Conservation (phyloP, 768 basidiomycete species). For the Suillus clintonianus region DNA sequence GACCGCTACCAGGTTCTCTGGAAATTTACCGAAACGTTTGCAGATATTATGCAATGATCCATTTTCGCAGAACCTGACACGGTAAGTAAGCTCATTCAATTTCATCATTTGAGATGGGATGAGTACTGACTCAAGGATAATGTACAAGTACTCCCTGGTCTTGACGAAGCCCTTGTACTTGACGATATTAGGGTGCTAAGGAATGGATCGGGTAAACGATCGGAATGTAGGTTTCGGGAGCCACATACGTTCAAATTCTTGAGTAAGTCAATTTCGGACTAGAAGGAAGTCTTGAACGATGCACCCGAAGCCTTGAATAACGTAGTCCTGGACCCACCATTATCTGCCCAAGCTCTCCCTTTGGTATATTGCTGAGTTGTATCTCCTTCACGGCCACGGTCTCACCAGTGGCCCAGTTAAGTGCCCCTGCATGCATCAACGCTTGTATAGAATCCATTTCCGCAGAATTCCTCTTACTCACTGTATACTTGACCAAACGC, state of each 20-base stretch:
- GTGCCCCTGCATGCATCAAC: conserved; percentile 54
- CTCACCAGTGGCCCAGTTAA: conserved; percentile 97
- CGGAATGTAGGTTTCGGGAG: conserved; percentile 3
- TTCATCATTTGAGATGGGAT: neutral
- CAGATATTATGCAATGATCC: conserved; percentile 94
- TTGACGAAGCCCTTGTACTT: conserved; percentile 99
- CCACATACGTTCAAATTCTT: conserved; percentile 89
- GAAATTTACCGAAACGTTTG: conserved; percentile 98
- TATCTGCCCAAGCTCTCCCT: conserved; percentile 92
- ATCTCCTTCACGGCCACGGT: conserved; percentile 99
- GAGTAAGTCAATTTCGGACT: conserved; percentile 96
- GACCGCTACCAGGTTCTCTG: conserved; percentile 93
- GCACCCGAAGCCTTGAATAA: conserved; percentile 1
- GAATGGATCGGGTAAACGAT: conserved; percentile 15
- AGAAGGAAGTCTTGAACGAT: conserved; percentile 6
- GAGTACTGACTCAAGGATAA: conserved; percentile 83
- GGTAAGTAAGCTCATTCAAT: conserved; percentile 4
- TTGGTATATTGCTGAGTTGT: conserved; percentile 89
- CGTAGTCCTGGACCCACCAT: conserved; percentile 61
- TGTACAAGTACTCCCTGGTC: conserved; percentile 91
- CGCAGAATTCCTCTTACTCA: conserved; percentile 41
- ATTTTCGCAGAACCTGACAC: conserved; percentile 87
- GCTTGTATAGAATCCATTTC: conserved; percentile 7
- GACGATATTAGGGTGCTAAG: conserved; percentile 93
- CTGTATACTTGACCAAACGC: conserved; percentile 98